Evolutionary conservation across 495 filamentous ascomycete species (phyloP), one percentile per base, ranked within the genome.

Genomic region (Podospora didyma): DNA sequence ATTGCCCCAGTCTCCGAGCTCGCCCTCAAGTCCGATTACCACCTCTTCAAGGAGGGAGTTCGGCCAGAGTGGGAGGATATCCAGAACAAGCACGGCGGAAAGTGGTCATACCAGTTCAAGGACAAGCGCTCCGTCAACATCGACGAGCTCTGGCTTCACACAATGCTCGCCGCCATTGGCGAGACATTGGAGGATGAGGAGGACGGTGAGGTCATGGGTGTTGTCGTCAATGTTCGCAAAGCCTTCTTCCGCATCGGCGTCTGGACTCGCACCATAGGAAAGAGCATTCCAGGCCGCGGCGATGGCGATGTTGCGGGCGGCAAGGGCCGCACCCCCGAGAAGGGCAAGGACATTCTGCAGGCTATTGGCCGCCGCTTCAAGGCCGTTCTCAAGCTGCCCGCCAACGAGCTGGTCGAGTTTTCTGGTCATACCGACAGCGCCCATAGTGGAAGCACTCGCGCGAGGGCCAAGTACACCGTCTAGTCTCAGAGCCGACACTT

Each of bases 11-110:
- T 91, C 55, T 97, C 95, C 58, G 92, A 97, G 60, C 84, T 99
- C 24, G 88, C 91, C 44, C 84, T 96, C 60, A 99, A 97, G 78
- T 95, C 93, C 67, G 94, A 99, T 74, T 99, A 99, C 78, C 94
- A 99, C 71, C 87, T 99, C 23, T 99, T 99, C 86, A 99, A 99
- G 76, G 86, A 88, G 67, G 92, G 92, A 58, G 86, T 97, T 53
- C 90, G 95, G 19, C 94, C 94, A 1, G 94, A 99, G 75, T 99
- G 94, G 94, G 94, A 99, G 73, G 94, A 97, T 69, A 74, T 81
- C 17, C 92, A 97, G 75, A 98, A 98, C 78, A 98, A 97, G 84
- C 91, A 96, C 69, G 94, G 94, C 61, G 94, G 94, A 72, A 96
- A 96, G 77, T 98, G 94, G 94, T 89, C 92, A 24, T 97, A 90